Evolutionary conservation across 495 filamentous ascomycete genomes (phyloP), one percentile per base, ranked within the genome.

Genomic region (Daldinia grandis): DNA sequence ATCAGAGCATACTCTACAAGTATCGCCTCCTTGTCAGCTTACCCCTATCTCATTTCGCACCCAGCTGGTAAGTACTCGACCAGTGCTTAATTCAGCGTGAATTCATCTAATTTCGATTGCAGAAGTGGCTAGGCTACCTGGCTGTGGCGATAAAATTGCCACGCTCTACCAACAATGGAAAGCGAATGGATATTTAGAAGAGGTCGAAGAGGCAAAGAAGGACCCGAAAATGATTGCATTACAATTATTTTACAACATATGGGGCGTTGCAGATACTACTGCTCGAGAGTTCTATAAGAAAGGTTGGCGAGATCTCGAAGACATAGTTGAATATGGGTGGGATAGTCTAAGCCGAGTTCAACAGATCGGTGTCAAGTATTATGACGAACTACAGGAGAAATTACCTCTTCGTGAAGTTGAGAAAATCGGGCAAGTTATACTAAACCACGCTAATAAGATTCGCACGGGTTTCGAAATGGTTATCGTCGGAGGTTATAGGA

Each of bases 311-410:
- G 81, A 84, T 66, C 63, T 83, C 8, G 94, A 98, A 74, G 94
- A 98, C 72, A 82, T 98, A 6, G 82, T 97, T 62, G 91, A 96
- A 71, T 82, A 89, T 69, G 94, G 92, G 25, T 99, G 96, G 96
- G 73, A 83, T 38, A 79, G 69, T 0, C 83, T 98, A 0, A 89
- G 83, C 0, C 86, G 94, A 15, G 91, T 91, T 1, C 94, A 97
- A 77, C 94, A 98, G 76, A 97, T 99, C 51, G 95, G 95, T 0
- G 78, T 98, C n/a, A 98, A 98, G 76, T 98, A 89, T 76, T 97
- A 94, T 76, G 92, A 96, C 50, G 95, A 98, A 59, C 91, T 99
- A 49, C 83, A 86, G 35, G 76, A 82, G 21, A 86, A 85, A 33
- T 91, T 99, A 17, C 85, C 93, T 1, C 85, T 94, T 1, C 50